Evolutionary conservation across 1,284 basidiomycete genomes (phyloP).

Genomic region (Wallemia mellicola): DNA sequence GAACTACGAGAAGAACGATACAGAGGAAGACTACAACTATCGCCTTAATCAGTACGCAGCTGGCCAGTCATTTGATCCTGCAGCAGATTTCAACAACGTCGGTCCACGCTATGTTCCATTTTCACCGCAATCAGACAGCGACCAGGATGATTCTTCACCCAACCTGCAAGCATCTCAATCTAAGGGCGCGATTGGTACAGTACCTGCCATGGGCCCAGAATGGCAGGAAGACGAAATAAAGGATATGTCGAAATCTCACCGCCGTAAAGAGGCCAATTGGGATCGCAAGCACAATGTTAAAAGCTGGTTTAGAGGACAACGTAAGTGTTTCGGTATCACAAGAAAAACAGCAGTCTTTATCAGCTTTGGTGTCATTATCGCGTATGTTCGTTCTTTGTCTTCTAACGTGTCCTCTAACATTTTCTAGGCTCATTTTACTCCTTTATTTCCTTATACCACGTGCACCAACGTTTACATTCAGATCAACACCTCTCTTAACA

Average conservation of each 20-base stretch:
- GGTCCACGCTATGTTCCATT: not conserved
- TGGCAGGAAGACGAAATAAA: not conserved
- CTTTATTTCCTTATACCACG: not conserved
- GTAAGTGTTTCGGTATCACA: not conserved
- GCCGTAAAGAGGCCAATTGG: not conserved
- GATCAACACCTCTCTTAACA: not conserved
- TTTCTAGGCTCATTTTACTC: not conserved
- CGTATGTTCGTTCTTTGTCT: not conserved
- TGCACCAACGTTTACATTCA: not conserved
- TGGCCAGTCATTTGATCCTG: not conserved
- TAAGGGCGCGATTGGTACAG: not conserved
- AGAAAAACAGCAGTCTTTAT: not conserved
- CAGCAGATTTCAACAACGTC: not conserved
- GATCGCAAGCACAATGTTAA: not conserved
- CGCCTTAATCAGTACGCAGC: not conserved
- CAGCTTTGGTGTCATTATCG: not conserved
- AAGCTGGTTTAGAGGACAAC: not conserved
- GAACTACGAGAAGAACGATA: not conserved
- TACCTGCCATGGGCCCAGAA: not conserved
- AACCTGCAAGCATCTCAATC: not conserved
- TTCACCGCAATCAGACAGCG: not conserved
- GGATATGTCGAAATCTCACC: not conserved
- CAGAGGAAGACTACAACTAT: not conserved
- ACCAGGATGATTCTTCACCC: not conserved
- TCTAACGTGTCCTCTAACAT: not conserved